Evolutionary conservation across 1,284 basidiomycete genomes (phyloP).

Genomic region (Papiliotrema fonsecae): DNA sequence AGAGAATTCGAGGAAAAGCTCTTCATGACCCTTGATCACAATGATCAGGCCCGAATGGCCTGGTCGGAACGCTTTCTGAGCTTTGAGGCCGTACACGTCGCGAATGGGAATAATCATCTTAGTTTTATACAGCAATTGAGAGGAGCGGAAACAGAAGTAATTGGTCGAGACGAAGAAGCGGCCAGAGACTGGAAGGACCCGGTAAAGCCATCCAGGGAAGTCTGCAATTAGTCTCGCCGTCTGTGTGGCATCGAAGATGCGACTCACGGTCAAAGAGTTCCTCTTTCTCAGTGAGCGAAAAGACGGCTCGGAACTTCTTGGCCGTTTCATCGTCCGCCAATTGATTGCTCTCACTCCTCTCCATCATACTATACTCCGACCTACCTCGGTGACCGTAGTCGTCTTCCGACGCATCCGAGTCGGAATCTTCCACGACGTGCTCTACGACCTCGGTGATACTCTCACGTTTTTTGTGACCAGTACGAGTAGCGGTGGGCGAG

Average conservation of each 20-base stretch:
- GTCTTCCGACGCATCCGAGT: slow-evolving; percentile 12
- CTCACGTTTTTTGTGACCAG: slow-evolving; percentile 3
- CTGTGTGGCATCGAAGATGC: slow-evolving; percentile 3
- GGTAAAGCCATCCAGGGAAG: slow-evolving; percentile 79
- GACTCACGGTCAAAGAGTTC: slow-evolving; percentile 74
- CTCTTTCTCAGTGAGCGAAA: slow-evolving; percentile 82
- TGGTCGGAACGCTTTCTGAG: slow-evolving; percentile 79
- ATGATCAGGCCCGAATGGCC: slow-evolving; percentile 83
- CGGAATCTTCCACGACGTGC: slow-evolving; percentile 9
- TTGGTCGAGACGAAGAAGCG: slow-evolving; percentile 80
- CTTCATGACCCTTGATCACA: slow-evolving; percentile 91
- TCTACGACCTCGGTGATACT: slow-evolving; percentile 25
- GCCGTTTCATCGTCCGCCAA: slow-evolving; percentile 31
- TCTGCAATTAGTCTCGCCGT: slow-evolving; percentile 52
- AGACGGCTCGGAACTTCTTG: slow-evolving; percentile 62
- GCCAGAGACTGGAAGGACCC: slow-evolving; percentile 78
- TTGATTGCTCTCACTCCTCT: slow-evolving; percentile 48
- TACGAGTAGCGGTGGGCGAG: not conserved
- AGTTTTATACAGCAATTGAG: slow-evolving; percentile 69
- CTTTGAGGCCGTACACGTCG: slow-evolving; percentile 79
- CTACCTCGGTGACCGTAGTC: slow-evolving; percentile 2
- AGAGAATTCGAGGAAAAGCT: slow-evolving; percentile 91
- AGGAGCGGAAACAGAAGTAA: slow-evolving; percentile 84
- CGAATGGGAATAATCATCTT: slow-evolving; percentile 90
- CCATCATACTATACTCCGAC: slow-evolving; percentile 61